Evolutionary conservation across 1,284 basidiomycete genomes (phyloP).

Genomic region (Coriolopsis trogii): DNA sequence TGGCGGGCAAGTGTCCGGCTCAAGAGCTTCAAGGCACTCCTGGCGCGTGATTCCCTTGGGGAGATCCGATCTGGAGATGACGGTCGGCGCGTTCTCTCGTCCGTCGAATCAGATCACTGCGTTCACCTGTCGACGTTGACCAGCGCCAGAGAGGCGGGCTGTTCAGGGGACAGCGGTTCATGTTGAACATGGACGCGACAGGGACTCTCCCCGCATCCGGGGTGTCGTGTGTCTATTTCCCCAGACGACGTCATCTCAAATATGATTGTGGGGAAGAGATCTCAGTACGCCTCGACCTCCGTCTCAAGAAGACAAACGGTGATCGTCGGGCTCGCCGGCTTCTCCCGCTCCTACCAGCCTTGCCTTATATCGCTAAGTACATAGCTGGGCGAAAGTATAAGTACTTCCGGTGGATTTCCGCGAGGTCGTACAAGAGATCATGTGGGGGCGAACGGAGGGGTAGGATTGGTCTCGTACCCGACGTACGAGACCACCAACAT

Average conservation of each 20-base stretch:
- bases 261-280: background rate
- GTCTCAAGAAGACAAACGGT: background rate
- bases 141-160: background rate
- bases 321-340: background rate
- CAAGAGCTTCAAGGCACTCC: background rate
- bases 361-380: background rate
- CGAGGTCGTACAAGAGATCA: background rate
- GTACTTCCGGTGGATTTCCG: background rate
- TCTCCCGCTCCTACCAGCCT: background rate
- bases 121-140: too few species aligned
- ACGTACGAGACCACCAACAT: too few species aligned
- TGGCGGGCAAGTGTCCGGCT: background rate
- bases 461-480: too few species aligned
- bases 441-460: too few species aligned
- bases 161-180: background rate
- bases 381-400: too few species aligned
- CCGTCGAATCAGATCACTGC: background rate
- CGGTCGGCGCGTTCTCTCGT: background rate
- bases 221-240: too few species aligned
- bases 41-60: constrained; percentile 9
- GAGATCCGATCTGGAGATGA: constrained; percentile 5
- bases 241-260: too few species aligned
- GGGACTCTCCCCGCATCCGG: background rate
- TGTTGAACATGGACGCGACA: background rate
- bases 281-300: background rate